Percentiles rank a stretch among this genome's conserved stretches.
phyloP scores from a whole-genome alignment of 371 early-diverging fungal genomes.

The Mucor sp. region DNA sequence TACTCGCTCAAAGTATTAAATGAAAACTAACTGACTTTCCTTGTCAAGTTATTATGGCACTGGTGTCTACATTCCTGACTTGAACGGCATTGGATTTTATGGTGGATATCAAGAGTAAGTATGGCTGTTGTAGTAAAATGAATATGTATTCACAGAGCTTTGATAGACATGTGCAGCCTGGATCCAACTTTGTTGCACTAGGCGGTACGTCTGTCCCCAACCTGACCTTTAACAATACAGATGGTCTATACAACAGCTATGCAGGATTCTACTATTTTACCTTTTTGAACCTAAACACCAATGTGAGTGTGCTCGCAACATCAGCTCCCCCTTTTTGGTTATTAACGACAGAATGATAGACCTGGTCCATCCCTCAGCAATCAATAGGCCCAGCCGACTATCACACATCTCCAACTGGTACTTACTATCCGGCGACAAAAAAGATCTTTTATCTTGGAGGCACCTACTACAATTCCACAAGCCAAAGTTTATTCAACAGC shows the following conservation, averaged over 20 bases:
- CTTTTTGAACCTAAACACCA: not conserved
- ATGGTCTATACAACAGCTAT: not conserved
- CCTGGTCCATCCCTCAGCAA: not conserved
- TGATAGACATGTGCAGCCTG: not conserved
- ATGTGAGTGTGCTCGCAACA: not conserved
- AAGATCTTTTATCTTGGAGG: slow-evolving; percentile 7
- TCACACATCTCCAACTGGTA: not conserved
- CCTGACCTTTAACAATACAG: slow-evolving; percentile 1
- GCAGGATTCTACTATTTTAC: slow-evolving; percentile 2
- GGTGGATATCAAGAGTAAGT: slow-evolving; percentile 5
- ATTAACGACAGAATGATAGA: not conserved
- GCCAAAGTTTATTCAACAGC: not conserved
- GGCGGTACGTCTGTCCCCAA: not conserved
- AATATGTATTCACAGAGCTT: not conserved
- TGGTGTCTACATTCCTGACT: not conserved
- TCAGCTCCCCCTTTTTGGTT: not conserved
- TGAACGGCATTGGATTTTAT: not conserved
- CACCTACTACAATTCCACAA: not conserved
- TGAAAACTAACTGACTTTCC: not conserved
- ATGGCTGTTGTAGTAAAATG: not conserved
- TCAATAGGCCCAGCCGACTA: not conserved
- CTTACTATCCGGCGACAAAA: not conserved
- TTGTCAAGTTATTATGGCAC: slow-evolving; percentile 1
- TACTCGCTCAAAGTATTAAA: not conserved
- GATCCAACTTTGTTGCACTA: not conserved